Conservation (phyloP, 371 early-diverging fungal genomes). For the Phascolomyces articulosus region DNA sequence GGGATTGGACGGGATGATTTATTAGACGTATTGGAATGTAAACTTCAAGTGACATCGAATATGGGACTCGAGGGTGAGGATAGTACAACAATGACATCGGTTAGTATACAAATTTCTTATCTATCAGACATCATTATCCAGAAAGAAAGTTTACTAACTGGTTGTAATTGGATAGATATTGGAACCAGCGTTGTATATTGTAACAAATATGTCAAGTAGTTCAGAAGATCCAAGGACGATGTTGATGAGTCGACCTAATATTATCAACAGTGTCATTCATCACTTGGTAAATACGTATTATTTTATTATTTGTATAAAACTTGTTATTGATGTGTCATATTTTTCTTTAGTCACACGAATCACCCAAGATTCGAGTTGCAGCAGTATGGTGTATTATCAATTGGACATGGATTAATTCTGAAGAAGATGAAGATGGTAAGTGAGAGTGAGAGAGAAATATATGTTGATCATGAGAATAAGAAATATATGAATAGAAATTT, state of each 20-base stretch:
- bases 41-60: constrained; percentile 47
- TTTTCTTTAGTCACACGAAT: constrained; percentile 56
- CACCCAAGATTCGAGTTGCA: constrained; percentile 70
- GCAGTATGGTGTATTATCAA: constrained; percentile 85
- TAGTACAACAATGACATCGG: constrained; percentile 20
- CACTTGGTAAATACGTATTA: constrained; percentile 57
- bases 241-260: constrained; percentile 60
- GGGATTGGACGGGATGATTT: constrained; percentile 70
- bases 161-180: constrained; percentile 40
- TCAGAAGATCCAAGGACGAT: constrained; percentile 67
- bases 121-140: too few species aligned
- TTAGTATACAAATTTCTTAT: constrained; percentile 11
- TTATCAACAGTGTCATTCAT: constrained; percentile 57
- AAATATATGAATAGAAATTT: background rate
- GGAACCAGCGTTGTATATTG: constrained; percentile 55
- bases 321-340: too few species aligned
- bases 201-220: constrained; percentile 82
- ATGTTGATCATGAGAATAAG: background rate
- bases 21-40: constrained; percentile 70
- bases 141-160: too few species aligned
- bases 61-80: constrained; percentile 43
- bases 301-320: background rate
- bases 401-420: constrained; percentile 70
- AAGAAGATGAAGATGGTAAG: constrained; percentile 60
- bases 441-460: too few species aligned